A percentile compares a stretch with the other conserved stretches of the same genome.
phyloP scores from a whole-genome alignment of 495 filamentous ascomycete genomes.

The Massariosphaeria phaeospora region DNA sequence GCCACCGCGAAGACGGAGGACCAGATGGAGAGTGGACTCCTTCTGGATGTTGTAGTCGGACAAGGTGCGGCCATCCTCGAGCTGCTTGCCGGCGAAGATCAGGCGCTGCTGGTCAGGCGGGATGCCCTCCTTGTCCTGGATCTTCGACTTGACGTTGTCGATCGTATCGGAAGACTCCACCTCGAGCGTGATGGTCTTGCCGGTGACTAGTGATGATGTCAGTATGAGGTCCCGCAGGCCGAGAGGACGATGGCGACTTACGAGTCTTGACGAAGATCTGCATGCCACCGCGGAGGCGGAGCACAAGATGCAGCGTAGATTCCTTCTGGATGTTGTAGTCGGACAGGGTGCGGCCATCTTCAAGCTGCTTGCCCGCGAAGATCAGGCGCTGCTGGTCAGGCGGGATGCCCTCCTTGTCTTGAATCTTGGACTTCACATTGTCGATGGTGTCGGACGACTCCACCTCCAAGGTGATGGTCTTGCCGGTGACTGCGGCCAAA shows the following conservation, averaged over 20 bases:
- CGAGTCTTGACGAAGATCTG: conserved; percentile 69
- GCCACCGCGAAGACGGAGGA: conserved; percentile 67
- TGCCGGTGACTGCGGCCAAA: conserved; percentile 66
- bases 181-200: conserved; percentile 97
- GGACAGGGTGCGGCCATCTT: conserved; percentile 91
- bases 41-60: conserved; percentile 74
- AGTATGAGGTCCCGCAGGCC: not conserved
- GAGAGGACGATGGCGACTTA: conserved; percentile 46
- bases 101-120: conserved; percentile 74
- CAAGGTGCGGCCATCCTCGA: conserved; percentile 65
- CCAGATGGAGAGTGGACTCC: conserved; percentile 64
- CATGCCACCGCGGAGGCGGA: conserved; percentile 98
- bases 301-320: conserved; percentile 89
- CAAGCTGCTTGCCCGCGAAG: conserved; percentile 97
- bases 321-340: conserved; percentile 99
- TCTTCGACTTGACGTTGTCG: too few relatives aligned
- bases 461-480: conserved; percentile 99
- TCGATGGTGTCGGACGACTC: conserved; percentile 98
- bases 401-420: conserved; percentile 98
- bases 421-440: conserved; percentile 98
- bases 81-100: conserved; percentile 69
- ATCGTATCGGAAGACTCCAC: conserved; percentile 94
- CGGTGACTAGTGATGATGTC: conserved; percentile 62
- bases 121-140: conserved; percentile 75
- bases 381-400: conserved; percentile 98